A percentile compares a stretch with the other conserved stretches of the same genome.
These are phyloP conservation scores for Capronia americana DNA, from an alignment of 2,329 filamentous ascomycete species.

Conservation along the genomic window DNA sequence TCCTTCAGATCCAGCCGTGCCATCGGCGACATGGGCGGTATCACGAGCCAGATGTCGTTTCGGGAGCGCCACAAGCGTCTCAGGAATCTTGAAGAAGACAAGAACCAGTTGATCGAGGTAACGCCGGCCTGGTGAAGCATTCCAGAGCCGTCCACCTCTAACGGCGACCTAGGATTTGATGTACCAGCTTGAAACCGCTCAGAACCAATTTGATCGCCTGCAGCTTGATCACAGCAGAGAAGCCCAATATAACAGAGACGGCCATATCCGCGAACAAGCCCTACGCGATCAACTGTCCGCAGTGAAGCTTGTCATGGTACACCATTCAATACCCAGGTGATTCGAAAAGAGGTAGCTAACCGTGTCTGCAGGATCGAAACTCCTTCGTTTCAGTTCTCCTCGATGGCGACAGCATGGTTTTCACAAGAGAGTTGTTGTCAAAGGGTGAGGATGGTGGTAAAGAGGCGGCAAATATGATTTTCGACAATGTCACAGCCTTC, in stretches of 20 bases:
- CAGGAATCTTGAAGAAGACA: slow-evolving; percentile 53
- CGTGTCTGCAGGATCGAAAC: slow-evolving; percentile 54
- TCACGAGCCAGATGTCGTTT: slow-evolving; percentile 31
- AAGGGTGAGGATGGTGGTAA: slow-evolving; percentile 60
- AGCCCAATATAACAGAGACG: slow-evolving; percentile 55
- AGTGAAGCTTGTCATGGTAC: slow-evolving; percentile 55
- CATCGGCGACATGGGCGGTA: slow-evolving; percentile 30
- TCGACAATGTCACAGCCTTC: slow-evolving; percentile 52
- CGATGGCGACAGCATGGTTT: slow-evolving; percentile 64
- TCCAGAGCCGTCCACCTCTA: slow-evolving; percentile 2
- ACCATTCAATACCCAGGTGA: slow-evolving; percentile 14
- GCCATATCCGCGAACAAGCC: slow-evolving; percentile 55
- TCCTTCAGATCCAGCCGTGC: slow-evolving; percentile 33
- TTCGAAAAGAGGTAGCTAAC: slow-evolving; percentile 12
- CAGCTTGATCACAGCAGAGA: slow-evolving; percentile 55
- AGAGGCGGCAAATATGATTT: slow-evolving; percentile 59
- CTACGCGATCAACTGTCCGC: slow-evolving; percentile 55
- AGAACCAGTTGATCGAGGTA: slow-evolving; percentile 58
- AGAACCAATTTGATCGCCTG: slow-evolving; percentile 44
- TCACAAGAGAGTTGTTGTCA: slow-evolving; percentile 58
- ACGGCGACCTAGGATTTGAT: slow-evolving; percentile 51
- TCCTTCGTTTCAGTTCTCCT: slow-evolving; percentile 62
- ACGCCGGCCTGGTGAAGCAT: slow-evolving; percentile 25
- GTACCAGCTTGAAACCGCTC: slow-evolving; percentile 52
- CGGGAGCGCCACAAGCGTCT: slow-evolving; percentile 53